Base-by-base conservation (phyloP, 2,329 filamentous ascomycete genomes). In the Fonsecaea pedrosoi region DNA sequence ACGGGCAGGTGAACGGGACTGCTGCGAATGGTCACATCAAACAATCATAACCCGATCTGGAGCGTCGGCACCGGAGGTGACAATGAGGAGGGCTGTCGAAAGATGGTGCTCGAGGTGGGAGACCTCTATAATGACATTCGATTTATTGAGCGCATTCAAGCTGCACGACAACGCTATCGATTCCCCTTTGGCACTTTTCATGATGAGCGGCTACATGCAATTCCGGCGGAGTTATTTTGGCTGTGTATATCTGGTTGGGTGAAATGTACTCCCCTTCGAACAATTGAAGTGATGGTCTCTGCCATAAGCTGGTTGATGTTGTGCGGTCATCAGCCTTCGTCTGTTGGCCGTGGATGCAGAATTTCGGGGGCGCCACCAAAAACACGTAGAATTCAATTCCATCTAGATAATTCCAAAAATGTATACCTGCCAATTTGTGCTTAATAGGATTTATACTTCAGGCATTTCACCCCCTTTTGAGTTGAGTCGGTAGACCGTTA, bases 1-100 rank as follows among this genome's bases (percentile, higher is more conserved):
- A 73, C 57, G 72, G 66, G 38, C 73, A 75, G 15, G 42, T 60
- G 30, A 73, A 73, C 54, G 69, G 68, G 38, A 54, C 21, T n/a
- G 62, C 67, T 21, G 54, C 63, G 48, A 72, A 73, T 60, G 71
- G 72, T 21, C 72, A 73, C 59, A 54, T 63, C 32, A 73, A 73
- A 65, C 69, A 69, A 54, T 70, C 70, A 18, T 72, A 58, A 69
- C 35, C 9, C 18, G 5, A 13, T 3, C 32, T n/a, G 7, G n/a
- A 8, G 18, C 34, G 4, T 6, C 10, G 25, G 53, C 21, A 18
- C 48, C 10, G 45, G 9, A 25, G 15, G 13, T 21, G 45, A 30
- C 45, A 30, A 50, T 25, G 45, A 45, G 45, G 21, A 32, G 21
- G 21, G 21, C 21, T 4, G 45, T 4, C 21, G 21, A 50, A 12